Conservation (phyloP, 768 basidiomycete genomes). For the Suillus paluster region DNA sequence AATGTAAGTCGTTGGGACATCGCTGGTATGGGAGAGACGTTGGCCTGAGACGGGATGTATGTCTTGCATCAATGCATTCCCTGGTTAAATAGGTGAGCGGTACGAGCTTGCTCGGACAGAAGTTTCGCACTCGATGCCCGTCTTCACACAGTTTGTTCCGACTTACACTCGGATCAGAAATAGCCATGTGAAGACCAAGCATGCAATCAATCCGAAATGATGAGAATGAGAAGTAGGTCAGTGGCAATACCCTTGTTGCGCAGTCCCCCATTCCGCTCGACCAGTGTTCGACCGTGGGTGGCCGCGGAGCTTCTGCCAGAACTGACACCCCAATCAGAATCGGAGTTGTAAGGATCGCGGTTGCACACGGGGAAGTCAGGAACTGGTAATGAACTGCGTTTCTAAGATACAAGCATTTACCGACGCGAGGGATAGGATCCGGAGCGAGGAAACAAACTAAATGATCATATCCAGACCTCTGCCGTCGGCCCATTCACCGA, state of each 20-base stretch:
- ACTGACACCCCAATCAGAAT: not conserved
- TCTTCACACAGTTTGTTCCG: not conserved
- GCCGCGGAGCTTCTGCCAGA: not conserved
- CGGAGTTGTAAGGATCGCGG: not conserved
- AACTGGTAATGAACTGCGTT: not conserved
- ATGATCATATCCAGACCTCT: slow-evolving; percentile 32
- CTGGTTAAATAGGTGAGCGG: not conserved
- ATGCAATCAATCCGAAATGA: not conserved
- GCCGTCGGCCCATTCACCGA: slow-evolving; percentile 78
- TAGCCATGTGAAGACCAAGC: not conserved
- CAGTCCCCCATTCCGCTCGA: not conserved
- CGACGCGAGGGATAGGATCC: not conserved
- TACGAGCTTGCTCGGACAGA: not conserved
- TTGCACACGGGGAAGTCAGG: not conserved
- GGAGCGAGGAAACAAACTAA: slow-evolving; percentile 17
- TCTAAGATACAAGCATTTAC: slow-evolving; percentile 5
- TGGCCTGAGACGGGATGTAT: not conserved
- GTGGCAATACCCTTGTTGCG: not conserved
- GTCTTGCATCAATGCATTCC: not conserved
- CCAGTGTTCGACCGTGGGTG: not conserved
- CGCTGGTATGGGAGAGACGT: not conserved
- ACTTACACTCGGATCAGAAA: not conserved
- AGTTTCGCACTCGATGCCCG: not conserved
- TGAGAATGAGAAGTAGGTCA: slow-evolving; percentile 1
- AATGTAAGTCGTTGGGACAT: slow-evolving; percentile 39